phyloP scores from a whole-genome alignment of 805 yeast species.

The Lachancea fermentati region DNA sequence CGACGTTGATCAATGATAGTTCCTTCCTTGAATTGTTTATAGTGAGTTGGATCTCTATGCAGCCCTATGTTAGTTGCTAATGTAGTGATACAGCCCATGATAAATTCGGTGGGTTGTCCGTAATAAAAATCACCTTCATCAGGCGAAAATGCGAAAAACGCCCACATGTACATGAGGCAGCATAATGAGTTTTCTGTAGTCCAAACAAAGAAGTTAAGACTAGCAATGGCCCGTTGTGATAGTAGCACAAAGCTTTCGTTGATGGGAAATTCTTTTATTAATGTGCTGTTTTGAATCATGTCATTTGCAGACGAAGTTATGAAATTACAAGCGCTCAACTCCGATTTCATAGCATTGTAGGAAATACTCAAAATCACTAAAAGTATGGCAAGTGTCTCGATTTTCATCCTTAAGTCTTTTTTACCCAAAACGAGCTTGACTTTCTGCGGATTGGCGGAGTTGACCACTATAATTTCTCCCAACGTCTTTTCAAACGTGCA shows the following conservation, averaged over 20 bases:
- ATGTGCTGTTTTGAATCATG: conserved; percentile 13
- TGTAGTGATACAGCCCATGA: conserved; percentile 27
- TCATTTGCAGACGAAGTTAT: conserved; percentile 5
- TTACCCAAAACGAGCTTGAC: conserved; percentile 24
- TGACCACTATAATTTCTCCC: conserved; percentile 14
- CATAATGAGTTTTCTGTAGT: conserved; percentile 30
- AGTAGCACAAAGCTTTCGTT: conserved; percentile 23
- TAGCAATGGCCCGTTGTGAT: conserved; percentile 25
- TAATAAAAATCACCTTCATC: conserved; percentile 32
- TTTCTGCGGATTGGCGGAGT: conserved; percentile 17
- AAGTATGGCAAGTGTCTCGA: conserved; percentile 24
- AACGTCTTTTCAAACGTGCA: conserved; percentile 29
- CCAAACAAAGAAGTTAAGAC: conserved; percentile 28
- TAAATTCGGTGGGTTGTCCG: conserved; percentile 32
- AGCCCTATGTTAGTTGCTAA: conserved; percentile 30
- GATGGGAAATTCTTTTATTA: conserved; percentile 22
- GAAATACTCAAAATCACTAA: conserved; percentile 27
- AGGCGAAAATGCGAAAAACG: conserved; percentile 30
- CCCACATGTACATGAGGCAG: conserved; percentile 30
- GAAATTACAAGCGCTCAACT: background rate
- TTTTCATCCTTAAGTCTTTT: conserved; percentile 24
- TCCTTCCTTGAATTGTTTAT: conserved; percentile 20
- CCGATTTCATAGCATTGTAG: conserved; percentile 20
- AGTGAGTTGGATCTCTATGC: conserved; percentile 30
- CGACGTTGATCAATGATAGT: conserved; percentile 17